Evolutionary conservation across 495 filamentous ascomycete species (phyloP), one percentile per base, ranked within the genome.

Genomic region (Penicillium paradoxum): DNA sequence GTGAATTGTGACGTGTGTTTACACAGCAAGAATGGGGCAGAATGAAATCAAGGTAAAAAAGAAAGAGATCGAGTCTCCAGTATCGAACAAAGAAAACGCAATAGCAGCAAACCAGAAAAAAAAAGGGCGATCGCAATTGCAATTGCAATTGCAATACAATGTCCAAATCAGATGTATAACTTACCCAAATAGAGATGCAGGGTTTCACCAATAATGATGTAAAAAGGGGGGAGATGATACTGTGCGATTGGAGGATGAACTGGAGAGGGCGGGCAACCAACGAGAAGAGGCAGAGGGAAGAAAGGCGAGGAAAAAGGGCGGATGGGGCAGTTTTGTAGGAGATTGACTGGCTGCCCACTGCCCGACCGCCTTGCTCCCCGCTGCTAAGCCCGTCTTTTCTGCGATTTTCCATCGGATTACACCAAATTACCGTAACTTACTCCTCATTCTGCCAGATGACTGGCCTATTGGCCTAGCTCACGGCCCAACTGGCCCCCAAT

Each of bases 291-390:
- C 71, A 73, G 69, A 70, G 59, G 58, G 58, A 62, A 61, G 65
- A 58, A 66, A 73, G 68, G 65, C 46, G 61, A 63, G 67, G 60
- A 65, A 70, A 67, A 67, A 72, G 68, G 62, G 69, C 66, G 70
- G 71, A 75, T 73, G 71, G 72, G 67, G 72, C 70, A 75, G 49
- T 74, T 74, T 66, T 77, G 71, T 75, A 74, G 39, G 44, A 40
- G 39, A 50, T 37, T 55, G 47, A 52, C 53, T 57, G 58, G 51
- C 41, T 48, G 36, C 29, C 36, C 19, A 25, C n/a, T 13, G 14
- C 7, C 33, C 10, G 29, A 45, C 40, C 47, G 54, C 30, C 49
- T 51, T 51, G 18, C 13, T 49, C 46, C 46, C 46, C 46, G 46
- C 46, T 49, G 24, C 8, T 27, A 38, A 49, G 22, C 2, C 34